A percentile compares a stretch with the other conserved stretches of the same genome.
phyloP scores from a whole-genome alignment of 768 basidiomycete genomes.

The Pisolithus microcarpus region DNA sequence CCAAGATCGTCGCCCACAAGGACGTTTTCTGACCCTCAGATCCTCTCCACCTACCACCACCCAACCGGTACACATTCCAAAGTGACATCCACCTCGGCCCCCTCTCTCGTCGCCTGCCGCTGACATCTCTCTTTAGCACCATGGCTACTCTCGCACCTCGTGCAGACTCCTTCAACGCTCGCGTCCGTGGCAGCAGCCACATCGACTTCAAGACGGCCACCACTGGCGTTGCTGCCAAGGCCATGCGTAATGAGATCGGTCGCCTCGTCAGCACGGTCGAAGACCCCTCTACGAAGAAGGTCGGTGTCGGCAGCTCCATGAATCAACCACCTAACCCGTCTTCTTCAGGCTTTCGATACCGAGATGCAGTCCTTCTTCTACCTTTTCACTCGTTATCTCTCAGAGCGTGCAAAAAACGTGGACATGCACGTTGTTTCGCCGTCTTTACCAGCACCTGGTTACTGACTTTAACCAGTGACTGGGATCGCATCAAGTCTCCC shows the following conservation, averaged over 20 bases:
- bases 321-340: slow-evolving; percentile 11
- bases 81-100: slow-evolving; percentile 30
- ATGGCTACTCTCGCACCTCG: slow-evolving; percentile 53
- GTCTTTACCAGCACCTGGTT: slow-evolving; percentile 5
- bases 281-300: slow-evolving; percentile 78
- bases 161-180: slow-evolving; percentile 61
- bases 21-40: slow-evolving; percentile 43
- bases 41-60: slow-evolving; percentile 61
- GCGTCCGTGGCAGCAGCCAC: slow-evolving; percentile 70
- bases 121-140: slow-evolving; percentile 31
- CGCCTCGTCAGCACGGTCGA: slow-evolving; percentile 82
- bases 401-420: slow-evolving; percentile 59
- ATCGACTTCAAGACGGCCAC: slow-evolving; percentile 98
- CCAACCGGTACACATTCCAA: slow-evolving; percentile 50
- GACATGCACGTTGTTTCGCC: slow-evolving; percentile 50
- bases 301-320: slow-evolving; percentile 22
- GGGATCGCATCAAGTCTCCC: slow-evolving; percentile 53
- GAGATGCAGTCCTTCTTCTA: slow-evolving; percentile 85
- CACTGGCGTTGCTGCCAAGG: slow-evolving; percentile 87
- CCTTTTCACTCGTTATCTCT: slow-evolving; percentile 74
- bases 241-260: slow-evolving; percentile 98
- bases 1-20: slow-evolving; percentile 39
- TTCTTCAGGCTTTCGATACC: slow-evolving; percentile 55
- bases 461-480: slow-evolving; percentile 21
- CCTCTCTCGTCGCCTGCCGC: slow-evolving; percentile 6